phyloP scores from a whole-genome alignment of 2,329 filamentous ascomycete genomes.

The Setomelanomma holmii region DNA sequence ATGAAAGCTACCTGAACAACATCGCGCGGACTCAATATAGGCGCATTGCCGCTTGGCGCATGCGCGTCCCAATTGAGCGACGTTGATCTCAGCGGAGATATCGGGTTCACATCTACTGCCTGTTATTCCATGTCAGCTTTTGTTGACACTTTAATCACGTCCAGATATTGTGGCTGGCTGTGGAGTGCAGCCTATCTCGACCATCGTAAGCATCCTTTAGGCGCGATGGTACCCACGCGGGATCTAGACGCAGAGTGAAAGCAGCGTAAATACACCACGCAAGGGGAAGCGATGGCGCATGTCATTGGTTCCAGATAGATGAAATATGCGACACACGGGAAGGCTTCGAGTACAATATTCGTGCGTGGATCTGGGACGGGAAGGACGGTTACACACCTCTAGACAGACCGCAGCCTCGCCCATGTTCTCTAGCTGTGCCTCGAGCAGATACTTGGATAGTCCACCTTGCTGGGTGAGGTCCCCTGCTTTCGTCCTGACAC shows the following conservation, averaged over 20 bases:
- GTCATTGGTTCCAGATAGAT: conserved; percentile 20
- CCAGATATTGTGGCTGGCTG: not conserved
- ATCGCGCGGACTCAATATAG: conserved; percentile 66
- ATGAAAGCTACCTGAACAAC: conserved; percentile 71
- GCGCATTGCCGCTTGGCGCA: conserved; percentile 44
- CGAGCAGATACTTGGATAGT: conserved; percentile 72
- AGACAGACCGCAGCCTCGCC: conserved; percentile 83
- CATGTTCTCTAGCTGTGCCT: conserved; percentile 95
- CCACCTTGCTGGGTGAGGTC: conserved; percentile 59
- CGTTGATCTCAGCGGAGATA: conserved; percentile 60
- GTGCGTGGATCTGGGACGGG: too few species aligned
- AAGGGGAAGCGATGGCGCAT: conserved; percentile 5
- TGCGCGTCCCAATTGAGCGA: conserved; percentile 64
- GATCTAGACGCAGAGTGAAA: conserved; percentile 14
- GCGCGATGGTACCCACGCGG: conserved; percentile 2
- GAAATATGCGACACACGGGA: conserved; percentile 11
- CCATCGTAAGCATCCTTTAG: too few species aligned
- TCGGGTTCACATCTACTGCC: conserved; percentile 56
- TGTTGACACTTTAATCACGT: not conserved
- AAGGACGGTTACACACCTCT: conserved; percentile 67
- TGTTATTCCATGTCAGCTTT: conserved; percentile 20
- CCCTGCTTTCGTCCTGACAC: conserved; percentile 88
- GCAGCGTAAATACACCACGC: conserved; percentile 10
- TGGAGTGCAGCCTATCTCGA: not conserved
- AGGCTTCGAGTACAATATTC: conserved; percentile 29